Evolutionary conservation across 345 rosid genomes (phyloP), one percentile per base, ranked within the genome.

Genomic region (Eucalyptus melliodora): DNA sequence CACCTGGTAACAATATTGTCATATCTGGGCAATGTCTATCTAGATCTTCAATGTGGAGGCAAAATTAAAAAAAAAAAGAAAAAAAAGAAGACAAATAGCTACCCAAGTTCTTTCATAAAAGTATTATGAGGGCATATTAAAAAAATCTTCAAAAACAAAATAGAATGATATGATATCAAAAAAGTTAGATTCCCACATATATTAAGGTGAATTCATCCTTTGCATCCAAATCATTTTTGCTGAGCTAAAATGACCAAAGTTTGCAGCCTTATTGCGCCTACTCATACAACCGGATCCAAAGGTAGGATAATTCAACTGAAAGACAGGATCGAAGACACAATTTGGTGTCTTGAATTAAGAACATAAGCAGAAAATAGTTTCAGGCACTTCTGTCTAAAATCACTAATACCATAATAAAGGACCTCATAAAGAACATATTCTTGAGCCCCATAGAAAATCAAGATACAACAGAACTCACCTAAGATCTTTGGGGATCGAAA

Each of bases 401-500:
- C 83, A 37, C 83, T 77, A 4, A 23, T 55, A 37, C 13, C 69
- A 87, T 34, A 56, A 87, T 55, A n/a, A 88, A 69, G 42, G 60
- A 40, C 62, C 53, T 69, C 59, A 77, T 16, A 49, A 87, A 86
- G 86, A 45, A 37, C 37, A 19, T 16, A 67, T 77, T 72, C 24
- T n/a, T 5, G 86, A 85, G 45, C 45, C 42, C 31, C 10, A 34
- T 88, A 45, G 53, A 21, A 89, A 53, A 87, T 83, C n/a, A 50
- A 77, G 7, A 30, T 27, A 40, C 23, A 21, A 24, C 30, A 85
- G 65, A 88, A 67, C 81, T 87, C 47, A 97, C 99, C 99, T 97
- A 89, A 96, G 92, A 51, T 89, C 88, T 92, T 93, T 96, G 27
- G 99, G 99, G 92, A 97, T 96, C 93, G 90, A 51, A 91, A 97